Conservation (phyloP, 352 stramenopile species). For the Globisporangium orthogonon region DNA sequence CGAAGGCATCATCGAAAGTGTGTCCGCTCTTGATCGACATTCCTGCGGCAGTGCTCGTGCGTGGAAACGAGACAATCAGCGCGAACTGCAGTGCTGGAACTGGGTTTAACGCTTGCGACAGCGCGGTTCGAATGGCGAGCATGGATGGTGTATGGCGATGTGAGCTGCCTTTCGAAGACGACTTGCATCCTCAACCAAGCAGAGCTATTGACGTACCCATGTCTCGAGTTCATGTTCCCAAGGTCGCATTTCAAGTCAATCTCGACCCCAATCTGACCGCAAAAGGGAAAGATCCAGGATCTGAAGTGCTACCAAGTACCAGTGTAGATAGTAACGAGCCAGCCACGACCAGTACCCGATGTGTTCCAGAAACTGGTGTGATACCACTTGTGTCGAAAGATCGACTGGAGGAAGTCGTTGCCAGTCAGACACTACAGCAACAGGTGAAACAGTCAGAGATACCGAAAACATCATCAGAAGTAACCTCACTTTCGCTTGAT, state of each 20-base stretch:
- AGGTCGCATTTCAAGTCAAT: not conserved
- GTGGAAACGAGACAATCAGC: not conserved
- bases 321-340: not conserved
- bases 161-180: conserved; percentile 5
- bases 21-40: conserved; percentile 17
- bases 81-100: no score
- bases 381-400: not conserved
- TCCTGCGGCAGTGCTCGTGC: conserved; percentile 14
- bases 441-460: not conserved
- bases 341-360: not conserved
- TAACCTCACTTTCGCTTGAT: not conserved
- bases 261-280: not conserved
- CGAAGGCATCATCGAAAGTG: not conserved
- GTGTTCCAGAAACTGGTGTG: not conserved
- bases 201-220: no score
- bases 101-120: not conserved
- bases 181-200: conserved; percentile 12
- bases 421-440: no score
- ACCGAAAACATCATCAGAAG: not conserved
- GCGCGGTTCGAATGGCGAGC: not conserved
- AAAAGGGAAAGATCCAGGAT: not conserved
- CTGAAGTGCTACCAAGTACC: not conserved
- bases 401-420: not conserved
- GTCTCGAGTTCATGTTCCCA: not conserved
- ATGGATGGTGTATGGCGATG: not conserved